These are phyloP conservation scores for Tetrahymena borealis DNA, from an alignment of 73 alveolate species.

Conservation along the genomic window DNA sequence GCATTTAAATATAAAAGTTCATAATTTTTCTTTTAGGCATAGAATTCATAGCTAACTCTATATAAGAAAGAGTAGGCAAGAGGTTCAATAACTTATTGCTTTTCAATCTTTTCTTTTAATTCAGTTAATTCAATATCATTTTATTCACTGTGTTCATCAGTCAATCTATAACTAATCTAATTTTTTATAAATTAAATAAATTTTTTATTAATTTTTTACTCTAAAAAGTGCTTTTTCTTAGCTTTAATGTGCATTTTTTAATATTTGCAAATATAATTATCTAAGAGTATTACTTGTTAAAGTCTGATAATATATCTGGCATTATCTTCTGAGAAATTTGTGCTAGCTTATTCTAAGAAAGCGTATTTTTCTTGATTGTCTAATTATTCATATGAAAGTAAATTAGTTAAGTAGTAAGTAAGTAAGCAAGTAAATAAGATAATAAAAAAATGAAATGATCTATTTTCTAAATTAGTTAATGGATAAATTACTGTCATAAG, in stretches of 20 bases:
- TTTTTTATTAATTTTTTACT: not conserved
- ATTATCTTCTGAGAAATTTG: not conserved
- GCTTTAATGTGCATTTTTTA: too few species aligned
- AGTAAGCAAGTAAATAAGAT: not conserved
- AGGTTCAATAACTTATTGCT: slow-evolving; percentile 26
- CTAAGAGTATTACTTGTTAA: not conserved
- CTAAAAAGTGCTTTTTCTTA: not conserved
- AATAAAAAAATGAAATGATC: not conserved
- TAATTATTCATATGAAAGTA: not conserved
- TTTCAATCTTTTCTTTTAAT: slow-evolving; percentile 12
- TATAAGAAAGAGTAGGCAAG: slow-evolving; percentile 27
- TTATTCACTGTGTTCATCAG: slow-evolving; percentile 5
- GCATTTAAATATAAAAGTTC: slow-evolving; percentile 45
- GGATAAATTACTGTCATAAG: not conserved
- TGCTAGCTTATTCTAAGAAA: not conserved
- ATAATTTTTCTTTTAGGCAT: slow-evolving; percentile 19
- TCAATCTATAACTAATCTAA: not conserved
- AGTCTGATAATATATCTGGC: not conserved
- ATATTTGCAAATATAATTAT: too few species aligned
- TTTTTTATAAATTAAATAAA: not conserved
- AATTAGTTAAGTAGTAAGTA: not conserved
- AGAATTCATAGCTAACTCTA: slow-evolving; percentile 22
- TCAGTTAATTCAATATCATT: slow-evolving; percentile 14
- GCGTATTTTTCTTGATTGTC: not conserved
- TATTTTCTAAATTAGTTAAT: not conserved